These are phyloP conservation scores for Balamuthia mandrillaris DNA, from an alignment of 208 protist genomes.

Conservation along the genomic window DNA sequence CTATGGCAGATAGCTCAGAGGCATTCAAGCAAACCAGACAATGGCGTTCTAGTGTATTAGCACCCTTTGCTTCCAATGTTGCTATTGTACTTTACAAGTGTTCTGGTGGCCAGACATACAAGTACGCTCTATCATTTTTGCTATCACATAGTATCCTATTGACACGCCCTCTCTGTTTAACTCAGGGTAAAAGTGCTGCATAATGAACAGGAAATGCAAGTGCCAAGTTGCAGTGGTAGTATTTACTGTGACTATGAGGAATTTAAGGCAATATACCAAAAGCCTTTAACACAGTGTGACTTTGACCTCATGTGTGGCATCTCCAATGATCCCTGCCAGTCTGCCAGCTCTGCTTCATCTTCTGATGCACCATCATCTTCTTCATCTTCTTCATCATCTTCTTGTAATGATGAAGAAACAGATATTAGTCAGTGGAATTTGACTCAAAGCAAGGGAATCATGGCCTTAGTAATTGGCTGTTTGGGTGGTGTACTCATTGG, in stretches of 20 bases:
- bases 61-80: not conserved
- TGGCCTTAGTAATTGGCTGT: too few relatives aligned
- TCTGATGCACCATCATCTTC: too few relatives aligned
- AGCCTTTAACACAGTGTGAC: too few relatives aligned
- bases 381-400: too few relatives aligned
- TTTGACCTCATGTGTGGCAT: too few relatives aligned
- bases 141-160: not conserved
- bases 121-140: not conserved
- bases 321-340: too few relatives aligned
- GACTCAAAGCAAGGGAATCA: too few relatives aligned
- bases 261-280: too few relatives aligned
- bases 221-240: not conserved
- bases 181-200: not conserved
- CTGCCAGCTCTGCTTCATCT: too few relatives aligned
- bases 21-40: not conserved
- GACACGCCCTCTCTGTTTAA: not conserved
- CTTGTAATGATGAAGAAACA: too few relatives aligned
- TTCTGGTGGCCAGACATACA: not conserved
- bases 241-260: not conserved
- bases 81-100: constrained; percentile 2
- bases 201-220: not conserved
- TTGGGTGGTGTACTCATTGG: too few relatives aligned
- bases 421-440: too few relatives aligned
- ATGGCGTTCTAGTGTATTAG: not conserved
- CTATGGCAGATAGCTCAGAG: not conserved